These are phyloP conservation scores for Pyropia yezoensis DNA, from an alignment of 23 red algal genomes.

Conservation along the genomic window DNA sequence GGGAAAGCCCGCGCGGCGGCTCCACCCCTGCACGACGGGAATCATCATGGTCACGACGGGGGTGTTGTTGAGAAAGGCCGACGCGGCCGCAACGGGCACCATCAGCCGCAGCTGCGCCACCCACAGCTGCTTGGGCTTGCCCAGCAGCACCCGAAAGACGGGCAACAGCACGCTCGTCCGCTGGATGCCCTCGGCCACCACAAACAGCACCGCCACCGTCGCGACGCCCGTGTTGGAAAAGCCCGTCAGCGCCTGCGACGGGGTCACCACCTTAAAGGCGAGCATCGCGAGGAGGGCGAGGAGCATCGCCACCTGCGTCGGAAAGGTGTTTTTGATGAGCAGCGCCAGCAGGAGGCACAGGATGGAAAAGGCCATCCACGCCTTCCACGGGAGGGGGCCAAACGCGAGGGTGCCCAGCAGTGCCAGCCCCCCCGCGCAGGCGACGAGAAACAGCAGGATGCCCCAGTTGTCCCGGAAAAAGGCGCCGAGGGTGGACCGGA, in stretches of 20 bases:
- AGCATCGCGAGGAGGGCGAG: slow-evolving; percentile 38
- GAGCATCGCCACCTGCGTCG: slow-evolving; percentile 34
- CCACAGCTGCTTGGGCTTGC: slow-evolving; percentile 29
- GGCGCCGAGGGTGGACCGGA: not conserved
- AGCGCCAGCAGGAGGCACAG: slow-evolving; percentile 25
- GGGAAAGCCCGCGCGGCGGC: slow-evolving; percentile 24
- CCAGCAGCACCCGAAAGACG: slow-evolving; percentile 57
- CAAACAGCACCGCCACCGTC: slow-evolving; percentile 60
- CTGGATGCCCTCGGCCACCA: slow-evolving; percentile 73
- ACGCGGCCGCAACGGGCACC: slow-evolving; percentile 43
- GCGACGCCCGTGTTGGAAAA: slow-evolving; percentile 64
- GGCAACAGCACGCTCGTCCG: slow-evolving; percentile 40
- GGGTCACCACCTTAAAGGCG: slow-evolving; percentile 38
- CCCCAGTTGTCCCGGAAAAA: slow-evolving; percentile 5
- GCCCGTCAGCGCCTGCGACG: slow-evolving; percentile 28
- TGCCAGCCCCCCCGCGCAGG: slow-evolving; percentile 7
- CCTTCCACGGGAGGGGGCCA: slow-evolving; percentile 52
- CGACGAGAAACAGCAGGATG: slow-evolving; percentile 8
- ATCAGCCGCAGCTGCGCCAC: slow-evolving; percentile 45
- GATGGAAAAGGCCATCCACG: slow-evolving; percentile 45
- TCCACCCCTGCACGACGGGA: slow-evolving; percentile 57
- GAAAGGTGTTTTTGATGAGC: slow-evolving; percentile 30
- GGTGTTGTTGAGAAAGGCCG: slow-evolving; percentile 72
- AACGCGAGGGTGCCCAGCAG: slow-evolving; percentile 33
- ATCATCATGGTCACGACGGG: slow-evolving; percentile 65